A percentile compares a stretch with the other conserved stretches of the same genome.
Conservation (phyloP, 148 eudicot species). For the Amaranthus cruentus region DNA sequence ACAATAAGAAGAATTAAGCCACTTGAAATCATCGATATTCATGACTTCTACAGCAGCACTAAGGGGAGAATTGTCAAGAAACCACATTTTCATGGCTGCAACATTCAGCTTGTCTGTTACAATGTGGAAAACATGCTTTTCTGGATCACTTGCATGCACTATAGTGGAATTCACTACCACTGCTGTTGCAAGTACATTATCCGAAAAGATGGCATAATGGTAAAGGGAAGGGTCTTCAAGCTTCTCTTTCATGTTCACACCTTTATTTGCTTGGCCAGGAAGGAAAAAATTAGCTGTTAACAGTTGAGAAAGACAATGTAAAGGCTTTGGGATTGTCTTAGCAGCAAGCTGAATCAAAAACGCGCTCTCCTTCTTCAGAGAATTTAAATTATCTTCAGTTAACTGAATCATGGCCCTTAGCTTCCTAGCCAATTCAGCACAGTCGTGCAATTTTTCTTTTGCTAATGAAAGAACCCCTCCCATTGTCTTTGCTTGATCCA, state of each 20-base stretch:
- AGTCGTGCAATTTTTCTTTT: conserved; percentile 76
- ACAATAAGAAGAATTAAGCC: conserved; percentile 95
- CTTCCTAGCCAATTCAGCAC: conserved; percentile 65
- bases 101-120: conserved; percentile 91
- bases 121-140: conserved; percentile 93
- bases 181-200: conserved; percentile 90
- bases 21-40: conserved; percentile 83
- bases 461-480: conserved; percentile 79
- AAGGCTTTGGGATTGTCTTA: conserved; percentile 79
- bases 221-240: conserved; percentile 77
- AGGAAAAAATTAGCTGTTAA: conserved; percentile 72
- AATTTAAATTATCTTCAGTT: conserved; percentile 55
- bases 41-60: conserved; percentile 64
- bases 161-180: conserved; percentile 91
- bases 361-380: conserved; percentile 74
- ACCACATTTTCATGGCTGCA: conserved; percentile 99
- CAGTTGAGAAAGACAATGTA: conserved; percentile 83
- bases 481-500: conserved; percentile 84
- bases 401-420: conserved; percentile 91
- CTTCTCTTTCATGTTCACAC: conserved; percentile 45
- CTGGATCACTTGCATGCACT: conserved; percentile 78
- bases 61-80: conserved; percentile 65
- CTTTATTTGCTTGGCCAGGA: conserved; percentile 46
- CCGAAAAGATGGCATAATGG: conserved; percentile 96
- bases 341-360: conserved; percentile 95